A percentile compares a stretch with the other conserved stretches of the same genome.
Evolutionary conservation across 345 rosid genomes (phyloP).

Genomic region (Citrus inodora): DNA sequence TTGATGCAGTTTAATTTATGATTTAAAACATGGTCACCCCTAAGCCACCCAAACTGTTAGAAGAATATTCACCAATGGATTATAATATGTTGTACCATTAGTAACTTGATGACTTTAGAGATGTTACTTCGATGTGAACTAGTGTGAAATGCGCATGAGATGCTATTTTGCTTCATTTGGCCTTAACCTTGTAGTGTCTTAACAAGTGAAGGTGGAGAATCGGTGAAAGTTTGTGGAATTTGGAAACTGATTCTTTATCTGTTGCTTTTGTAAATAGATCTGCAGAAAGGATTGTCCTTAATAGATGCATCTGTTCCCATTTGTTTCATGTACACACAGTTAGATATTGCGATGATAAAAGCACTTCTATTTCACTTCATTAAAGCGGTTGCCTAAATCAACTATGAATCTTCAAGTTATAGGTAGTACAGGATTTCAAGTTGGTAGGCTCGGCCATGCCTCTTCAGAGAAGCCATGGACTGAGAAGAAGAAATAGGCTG

Average conservation of each 20-base stretch:
- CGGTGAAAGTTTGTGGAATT: background rate
- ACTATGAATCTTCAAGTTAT: background rate
- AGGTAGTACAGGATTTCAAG: background rate
- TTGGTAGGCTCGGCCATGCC: background rate
- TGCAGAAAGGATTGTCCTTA: background rate
- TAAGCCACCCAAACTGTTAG: slow-evolving; percentile 16
- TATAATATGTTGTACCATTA: background rate
- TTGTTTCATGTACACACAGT: background rate
- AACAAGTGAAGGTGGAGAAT: background rate
- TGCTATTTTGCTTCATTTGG: slow-evolving; percentile 20
- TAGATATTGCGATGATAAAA: background rate
- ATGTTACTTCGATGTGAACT: slow-evolving; percentile 6
- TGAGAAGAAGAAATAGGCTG: background rate
- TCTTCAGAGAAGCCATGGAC: background rate
- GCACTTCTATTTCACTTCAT: background rate
- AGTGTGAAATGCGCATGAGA: slow-evolving; percentile 14
- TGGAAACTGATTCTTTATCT: background rate
- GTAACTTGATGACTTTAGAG: slow-evolving; percentile 8
- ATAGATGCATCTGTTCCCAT: background rate
- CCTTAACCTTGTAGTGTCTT: background rate
- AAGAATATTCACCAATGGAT: slow-evolving; percentile 23
- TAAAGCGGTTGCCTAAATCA: background rate
- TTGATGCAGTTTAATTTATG: slow-evolving; percentile 63
- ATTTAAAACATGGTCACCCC: slow-evolving; percentile 43
- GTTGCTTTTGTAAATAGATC: background rate